These are phyloP conservation scores for Seminavis robusta DNA, from an alignment of 108 stramenopile genomes.

Conservation along the genomic window DNA sequence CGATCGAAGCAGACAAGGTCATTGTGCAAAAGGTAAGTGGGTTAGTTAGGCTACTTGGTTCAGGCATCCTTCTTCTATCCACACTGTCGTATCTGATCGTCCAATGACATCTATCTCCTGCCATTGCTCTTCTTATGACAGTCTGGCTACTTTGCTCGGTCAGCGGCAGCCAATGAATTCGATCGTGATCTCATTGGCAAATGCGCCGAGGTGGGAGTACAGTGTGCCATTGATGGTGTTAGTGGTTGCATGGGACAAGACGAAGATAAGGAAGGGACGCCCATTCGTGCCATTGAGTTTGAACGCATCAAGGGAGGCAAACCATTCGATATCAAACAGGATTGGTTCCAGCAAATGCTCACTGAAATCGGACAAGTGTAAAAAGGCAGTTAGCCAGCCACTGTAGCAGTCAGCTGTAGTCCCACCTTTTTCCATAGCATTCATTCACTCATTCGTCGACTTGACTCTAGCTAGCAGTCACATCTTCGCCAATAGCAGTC, in stretches of 20 bases:
- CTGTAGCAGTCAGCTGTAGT: too few species aligned
- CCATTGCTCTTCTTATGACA: too few species aligned
- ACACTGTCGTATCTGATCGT: too few species aligned
- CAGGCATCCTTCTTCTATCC: too few species aligned
- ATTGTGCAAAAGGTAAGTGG: conserved; percentile 89
- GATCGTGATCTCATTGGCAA: conserved; percentile 77
- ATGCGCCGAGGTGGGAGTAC: conserved; percentile 82
- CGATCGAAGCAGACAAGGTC: conserved; percentile 86
- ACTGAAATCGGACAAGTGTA: conserved; percentile 80
- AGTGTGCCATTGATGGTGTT: conserved; percentile 68
- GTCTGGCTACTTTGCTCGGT: conserved; percentile 88
- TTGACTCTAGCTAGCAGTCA: too few species aligned
- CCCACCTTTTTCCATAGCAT: too few species aligned
- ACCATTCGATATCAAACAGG: conserved; percentile 58
- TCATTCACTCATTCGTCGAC: too few species aligned
- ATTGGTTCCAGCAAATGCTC: conserved; percentile 85
- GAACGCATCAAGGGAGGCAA: conserved; percentile 90
- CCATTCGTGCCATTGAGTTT: conserved; percentile 89
- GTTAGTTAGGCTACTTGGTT: too few species aligned
- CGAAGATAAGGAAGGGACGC: conserved; percentile 75
- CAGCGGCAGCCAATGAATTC: conserved; percentile 82
- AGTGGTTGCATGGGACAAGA: conserved; percentile 92
- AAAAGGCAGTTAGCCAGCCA: not conserved
- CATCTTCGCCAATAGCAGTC: too few species aligned
- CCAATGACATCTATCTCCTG: too few species aligned